A percentile compares a stretch with the other conserved stretches of the same genome.
Evolutionary conservation across 441 rosid species (phyloP).

Genomic region (Euphorbia celastroides): DNA sequence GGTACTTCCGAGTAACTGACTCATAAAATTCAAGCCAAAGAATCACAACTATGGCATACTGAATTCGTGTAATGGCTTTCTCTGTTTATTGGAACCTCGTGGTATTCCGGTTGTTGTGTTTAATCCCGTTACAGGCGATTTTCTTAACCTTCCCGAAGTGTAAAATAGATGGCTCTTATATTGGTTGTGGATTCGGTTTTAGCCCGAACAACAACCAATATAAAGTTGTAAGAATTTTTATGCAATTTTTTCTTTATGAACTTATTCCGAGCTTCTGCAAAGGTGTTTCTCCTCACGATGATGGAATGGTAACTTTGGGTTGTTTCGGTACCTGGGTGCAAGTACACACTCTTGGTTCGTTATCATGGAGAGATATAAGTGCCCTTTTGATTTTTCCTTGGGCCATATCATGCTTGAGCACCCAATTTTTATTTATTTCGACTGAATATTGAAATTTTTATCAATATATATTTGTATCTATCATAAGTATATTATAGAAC

Average conservation of each 20-base stretch:
- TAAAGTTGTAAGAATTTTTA: conserved; percentile 3
- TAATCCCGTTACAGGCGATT: conserved; percentile 6
- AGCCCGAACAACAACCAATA: background rate
- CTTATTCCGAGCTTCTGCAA: background rate
- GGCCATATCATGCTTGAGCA: too few relatives aligned
- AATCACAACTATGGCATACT: background rate
- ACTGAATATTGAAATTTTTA: too few relatives aligned
- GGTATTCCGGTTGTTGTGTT: conserved; percentile 7
- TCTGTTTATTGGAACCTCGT: conserved; percentile 4
- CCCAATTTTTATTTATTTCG: too few relatives aligned
- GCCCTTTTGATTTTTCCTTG: too few relatives aligned
- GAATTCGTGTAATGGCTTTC: conserved; percentile 12
- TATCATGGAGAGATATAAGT: conserved; percentile 4
- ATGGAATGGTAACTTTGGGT: background rate
- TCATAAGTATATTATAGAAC: too few relatives aligned
- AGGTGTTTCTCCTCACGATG: background rate
- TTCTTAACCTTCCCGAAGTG: background rate
- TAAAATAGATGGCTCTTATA: background rate
- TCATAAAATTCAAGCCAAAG: background rate
- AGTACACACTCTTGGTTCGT: conserved; percentile 3
- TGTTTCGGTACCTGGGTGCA: background rate
- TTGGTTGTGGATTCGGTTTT: conserved; percentile 12
- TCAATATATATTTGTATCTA: too few relatives aligned
- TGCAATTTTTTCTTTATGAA: background rate
- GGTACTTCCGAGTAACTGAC: too few relatives aligned